Conservation (phyloP, 2,329 filamentous ascomycete species). For the Fusarium veterinarium region DNA sequence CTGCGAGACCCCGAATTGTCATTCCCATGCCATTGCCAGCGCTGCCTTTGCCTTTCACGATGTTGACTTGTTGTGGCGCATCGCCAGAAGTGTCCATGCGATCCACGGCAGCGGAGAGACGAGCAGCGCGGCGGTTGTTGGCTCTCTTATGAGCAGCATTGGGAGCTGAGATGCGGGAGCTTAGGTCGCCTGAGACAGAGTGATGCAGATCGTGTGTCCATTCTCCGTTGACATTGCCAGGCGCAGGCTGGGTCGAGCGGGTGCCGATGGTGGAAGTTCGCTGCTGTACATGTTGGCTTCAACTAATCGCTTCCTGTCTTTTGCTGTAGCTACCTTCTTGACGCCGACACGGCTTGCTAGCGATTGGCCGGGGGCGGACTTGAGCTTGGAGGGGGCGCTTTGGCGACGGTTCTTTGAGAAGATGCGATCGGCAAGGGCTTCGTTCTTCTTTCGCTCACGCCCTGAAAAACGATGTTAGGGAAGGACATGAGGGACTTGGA, state of each 20-base stretch:
- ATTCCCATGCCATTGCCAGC: slow-evolving; percentile 61
- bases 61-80: slow-evolving; percentile 52
- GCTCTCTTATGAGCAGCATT: slow-evolving; percentile 42
- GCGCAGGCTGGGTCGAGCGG: slow-evolving; percentile 45
- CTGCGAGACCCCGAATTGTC: slow-evolving; percentile 78
- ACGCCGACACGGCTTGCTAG: slow-evolving; percentile 79
- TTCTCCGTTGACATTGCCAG: slow-evolving; percentile 71
- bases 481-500: background rate
- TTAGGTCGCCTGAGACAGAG: slow-evolving; percentile 56
- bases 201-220: slow-evolving; percentile 79
- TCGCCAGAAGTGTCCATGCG: slow-evolving; percentile 51
- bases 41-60: slow-evolving; percentile 35
- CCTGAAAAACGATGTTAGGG: slow-evolving; percentile 51
- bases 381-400: slow-evolving; percentile 65
- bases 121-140: slow-evolving; percentile 47
- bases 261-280: slow-evolving; percentile 39
- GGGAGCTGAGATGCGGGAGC: slow-evolving; percentile 59
- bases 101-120: slow-evolving; percentile 60
- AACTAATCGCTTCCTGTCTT: slow-evolving; percentile 8
- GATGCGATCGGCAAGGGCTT: slow-evolving; percentile 77
- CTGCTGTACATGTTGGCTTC: slow-evolving; percentile 31
- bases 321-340: slow-evolving; percentile 67
- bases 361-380: slow-evolving; percentile 61
- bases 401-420: slow-evolving; percentile 71
- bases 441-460: slow-evolving; percentile 77